These are phyloP conservation scores for Didymella pinodella DNA, from an alignment of 2,329 filamentous ascomycete species.

Conservation along the genomic window DNA sequence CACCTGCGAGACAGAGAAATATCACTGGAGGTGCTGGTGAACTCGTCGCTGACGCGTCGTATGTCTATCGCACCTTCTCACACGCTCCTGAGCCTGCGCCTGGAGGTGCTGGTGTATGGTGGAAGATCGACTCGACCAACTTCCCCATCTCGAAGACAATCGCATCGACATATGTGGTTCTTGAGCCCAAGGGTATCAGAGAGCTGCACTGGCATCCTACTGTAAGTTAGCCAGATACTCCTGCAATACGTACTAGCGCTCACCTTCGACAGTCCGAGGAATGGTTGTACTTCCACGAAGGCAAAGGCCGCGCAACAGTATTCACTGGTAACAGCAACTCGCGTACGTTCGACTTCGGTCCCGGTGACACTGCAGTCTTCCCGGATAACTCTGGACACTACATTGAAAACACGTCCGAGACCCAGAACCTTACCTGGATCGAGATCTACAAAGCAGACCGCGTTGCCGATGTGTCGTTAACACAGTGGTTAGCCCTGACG, in stretches of 20 bases:
- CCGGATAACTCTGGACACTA: background rate
- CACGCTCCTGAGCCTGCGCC: slow-evolving; percentile 65
- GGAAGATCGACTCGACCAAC: slow-evolving; percentile 71
- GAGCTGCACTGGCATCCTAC: background rate
- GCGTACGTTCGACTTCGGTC: background rate
- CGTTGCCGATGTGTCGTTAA: slow-evolving; percentile 71
- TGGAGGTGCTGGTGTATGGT: slow-evolving; percentile 68
- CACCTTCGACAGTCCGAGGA: background rate
- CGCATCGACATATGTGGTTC: slow-evolving; percentile 58
- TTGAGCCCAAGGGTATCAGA: background rate
- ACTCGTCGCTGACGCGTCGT: slow-evolving; percentile 47
- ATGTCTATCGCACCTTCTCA: slow-evolving; percentile 67
- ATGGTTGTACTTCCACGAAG: background rate
- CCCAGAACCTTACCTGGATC: slow-evolving; percentile 71
- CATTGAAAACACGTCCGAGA: slow-evolving; percentile 59
- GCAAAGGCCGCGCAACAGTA: background rate
- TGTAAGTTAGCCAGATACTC: background rate
- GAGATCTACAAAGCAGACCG: slow-evolving; percentile 74
- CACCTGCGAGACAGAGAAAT: slow-evolving; percentile 52
- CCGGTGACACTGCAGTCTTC: background rate
- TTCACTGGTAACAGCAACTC: background rate
- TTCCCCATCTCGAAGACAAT: slow-evolving; percentile 73
- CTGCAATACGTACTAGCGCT: background rate
- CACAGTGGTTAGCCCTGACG: slow-evolving; percentile 65
- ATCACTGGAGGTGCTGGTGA: slow-evolving; percentile 59